phyloP scores from a whole-genome alignment of 2,329 filamentous ascomycete species.

The Claviceps pazoutovae region DNA sequence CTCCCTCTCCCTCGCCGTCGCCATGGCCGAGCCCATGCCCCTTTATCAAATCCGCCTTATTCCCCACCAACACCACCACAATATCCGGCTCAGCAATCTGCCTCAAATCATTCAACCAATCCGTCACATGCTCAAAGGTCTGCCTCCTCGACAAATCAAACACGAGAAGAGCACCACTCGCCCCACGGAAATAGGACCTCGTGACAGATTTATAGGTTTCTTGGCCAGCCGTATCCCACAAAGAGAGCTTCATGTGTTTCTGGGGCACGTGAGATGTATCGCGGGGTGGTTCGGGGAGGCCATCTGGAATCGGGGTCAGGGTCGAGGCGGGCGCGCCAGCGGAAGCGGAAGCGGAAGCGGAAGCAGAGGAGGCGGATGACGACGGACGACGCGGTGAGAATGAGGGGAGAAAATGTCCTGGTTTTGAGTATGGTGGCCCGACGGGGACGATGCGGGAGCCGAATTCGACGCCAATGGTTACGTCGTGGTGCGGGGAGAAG shows the following conservation, averaged over 20 bases:
- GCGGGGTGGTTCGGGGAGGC: slow-evolving; percentile 40
- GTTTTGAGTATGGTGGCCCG: slow-evolving; percentile 57
- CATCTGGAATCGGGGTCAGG: slow-evolving; percentile 12
- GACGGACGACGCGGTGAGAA: slow-evolving; percentile 1
- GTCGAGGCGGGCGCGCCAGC: background rate
- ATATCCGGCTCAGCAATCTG: slow-evolving; percentile 95
- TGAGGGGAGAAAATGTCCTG: slow-evolving; percentile 18
- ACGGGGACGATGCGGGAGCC: slow-evolving; percentile 86
- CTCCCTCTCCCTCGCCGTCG: background rate
- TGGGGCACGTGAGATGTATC: slow-evolving; percentile 29
- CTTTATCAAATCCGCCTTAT: slow-evolving; percentile 67
- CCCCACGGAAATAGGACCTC: slow-evolving; percentile 80
- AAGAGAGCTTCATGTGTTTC: slow-evolving; percentile 79
- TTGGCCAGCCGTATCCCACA: slow-evolving; percentile 95
- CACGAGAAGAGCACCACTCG: slow-evolving; percentile 60
- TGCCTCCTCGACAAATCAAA: slow-evolving; percentile 82
- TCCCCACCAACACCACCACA: slow-evolving; percentile 86
- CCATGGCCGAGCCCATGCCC: background rate
- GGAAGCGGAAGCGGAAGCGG: background rate
- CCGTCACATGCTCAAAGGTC: slow-evolving; percentile 78
- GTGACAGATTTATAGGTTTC: slow-evolving; percentile 97
- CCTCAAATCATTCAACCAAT: slow-evolving; percentile 87
- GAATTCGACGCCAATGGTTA: slow-evolving; percentile 94
- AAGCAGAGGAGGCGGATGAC: background rate
- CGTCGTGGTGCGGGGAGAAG: slow-evolving; percentile 88